Conservation (phyloP, 768 basidiomycete species). For the Fibroporia radiculosa region DNA sequence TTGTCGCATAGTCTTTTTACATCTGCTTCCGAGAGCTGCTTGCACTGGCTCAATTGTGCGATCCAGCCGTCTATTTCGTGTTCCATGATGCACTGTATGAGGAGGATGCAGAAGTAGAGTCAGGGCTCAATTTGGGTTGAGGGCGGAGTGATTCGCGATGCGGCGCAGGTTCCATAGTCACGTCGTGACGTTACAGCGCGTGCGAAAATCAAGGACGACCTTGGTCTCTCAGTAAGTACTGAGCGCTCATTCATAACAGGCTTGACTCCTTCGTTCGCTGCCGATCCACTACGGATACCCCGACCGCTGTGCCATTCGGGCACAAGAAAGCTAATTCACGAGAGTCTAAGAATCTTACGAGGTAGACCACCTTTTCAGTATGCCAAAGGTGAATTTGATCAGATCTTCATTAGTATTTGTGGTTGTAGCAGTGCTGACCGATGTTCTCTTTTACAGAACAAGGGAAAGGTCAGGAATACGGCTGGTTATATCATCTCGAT, state of each 20-base stretch:
- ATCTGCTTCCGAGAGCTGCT: constrained; percentile 90
- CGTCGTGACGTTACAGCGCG: constrained; percentile 8
- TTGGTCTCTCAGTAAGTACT: neutral
- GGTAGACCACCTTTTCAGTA: constrained; percentile 17
- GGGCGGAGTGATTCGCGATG: constrained; percentile 16
- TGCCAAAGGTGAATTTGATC: constrained; percentile 40
- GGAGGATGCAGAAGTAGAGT: constrained; percentile 2
- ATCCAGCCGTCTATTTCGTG: constrained; percentile 95
- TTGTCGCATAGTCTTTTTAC: constrained; percentile 99
- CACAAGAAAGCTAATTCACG: no score
- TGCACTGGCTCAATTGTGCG: constrained; percentile 93
- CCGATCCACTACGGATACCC: constrained; percentile 2
- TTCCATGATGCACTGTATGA: constrained; percentile 31
- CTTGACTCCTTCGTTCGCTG: no score
- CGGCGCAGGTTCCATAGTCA: neutral
- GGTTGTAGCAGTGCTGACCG: constrained; percentile 12
- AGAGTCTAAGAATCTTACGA: no score
- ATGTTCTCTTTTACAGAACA: constrained; percentile 42
- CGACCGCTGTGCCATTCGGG: no score
- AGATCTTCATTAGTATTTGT: neutral
- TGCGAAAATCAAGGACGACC: constrained; percentile 1
- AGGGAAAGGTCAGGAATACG: constrained; percentile 53
- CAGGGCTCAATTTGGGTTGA: constrained; percentile 9
- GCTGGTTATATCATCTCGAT: neutral
- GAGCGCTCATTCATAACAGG: no score